These are phyloP conservation scores for Crepidotus sp. DNA, from an alignment of 1,284 basidiomycete species.

Conservation along the genomic window DNA sequence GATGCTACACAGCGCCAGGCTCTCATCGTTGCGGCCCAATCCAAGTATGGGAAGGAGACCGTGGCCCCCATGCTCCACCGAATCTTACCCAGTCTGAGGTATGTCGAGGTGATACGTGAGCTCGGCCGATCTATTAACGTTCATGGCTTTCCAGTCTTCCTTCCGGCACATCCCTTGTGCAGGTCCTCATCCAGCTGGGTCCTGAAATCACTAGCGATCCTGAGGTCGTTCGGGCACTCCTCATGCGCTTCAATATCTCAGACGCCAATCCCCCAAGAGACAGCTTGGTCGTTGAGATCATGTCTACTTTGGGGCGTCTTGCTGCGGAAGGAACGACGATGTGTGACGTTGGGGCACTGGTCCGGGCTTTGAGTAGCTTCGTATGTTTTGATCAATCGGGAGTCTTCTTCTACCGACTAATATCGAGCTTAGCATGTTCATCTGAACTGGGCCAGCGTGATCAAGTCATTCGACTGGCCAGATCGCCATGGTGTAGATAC, in stretches of 20 bases:
- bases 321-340: slow-evolving; percentile 62
- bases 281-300: slow-evolving; percentile 58
- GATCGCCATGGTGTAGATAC: slow-evolving; percentile 77
- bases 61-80: slow-evolving; percentile 39
- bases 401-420: slow-evolving; percentile 18
- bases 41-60: slow-evolving; percentile 60
- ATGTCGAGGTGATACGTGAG: slow-evolving; percentile 19
- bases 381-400: slow-evolving; percentile 36
- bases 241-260: slow-evolving; percentile 64
- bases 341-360: slow-evolving; percentile 71
- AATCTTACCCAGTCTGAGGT: slow-evolving; percentile 61
- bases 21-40: slow-evolving; percentile 61
- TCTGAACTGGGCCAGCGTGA: slow-evolving; percentile 73
- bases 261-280: slow-evolving; percentile 63
- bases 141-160: slow-evolving; percentile 40
- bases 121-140: slow-evolving; percentile 8
- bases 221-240: slow-evolving; percentile 58
- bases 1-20: slow-evolving; percentile 64
- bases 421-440: slow-evolving; percentile 40
- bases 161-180: slow-evolving; percentile 57
- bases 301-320: slow-evolving; percentile 54
- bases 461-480: slow-evolving; percentile 70
- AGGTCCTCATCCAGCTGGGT: slow-evolving; percentile 65
- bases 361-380: slow-evolving; percentile 59
- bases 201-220: slow-evolving; percentile 67